Conservation (phyloP, 805 yeast genomes). For the Hanseniaspora jakobsenii region DNA sequence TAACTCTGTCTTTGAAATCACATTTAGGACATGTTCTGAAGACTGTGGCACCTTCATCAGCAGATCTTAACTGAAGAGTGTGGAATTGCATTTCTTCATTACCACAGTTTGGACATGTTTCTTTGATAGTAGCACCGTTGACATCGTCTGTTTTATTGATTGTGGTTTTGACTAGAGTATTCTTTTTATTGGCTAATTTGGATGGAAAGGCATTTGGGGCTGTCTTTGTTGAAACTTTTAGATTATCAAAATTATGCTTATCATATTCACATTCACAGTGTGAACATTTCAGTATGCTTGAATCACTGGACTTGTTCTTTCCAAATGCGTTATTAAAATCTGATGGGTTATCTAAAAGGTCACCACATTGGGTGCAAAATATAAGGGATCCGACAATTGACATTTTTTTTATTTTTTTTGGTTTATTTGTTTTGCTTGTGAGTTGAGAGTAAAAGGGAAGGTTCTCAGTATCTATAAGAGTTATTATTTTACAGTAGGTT, state of each 20-base stretch:
- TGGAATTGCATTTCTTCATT: conserved; percentile 97
- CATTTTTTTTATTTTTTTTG: conserved; percentile 36
- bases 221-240: conserved; percentile 78
- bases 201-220: conserved; percentile 94
- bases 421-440: background rate
- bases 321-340: conserved; percentile 10
- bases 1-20: conserved; percentile 87
- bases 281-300: conserved; percentile 20
- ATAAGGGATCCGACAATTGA: conserved; percentile 91
- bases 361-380: conserved; percentile 89
- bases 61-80: conserved; percentile 89
- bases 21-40: conserved; percentile 92
- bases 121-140: conserved; percentile 85
- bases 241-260: conserved; percentile 46
- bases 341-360: conserved; percentile 54
- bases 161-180: conserved; percentile 77
- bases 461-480: too few relatives aligned
- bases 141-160: conserved; percentile 73
- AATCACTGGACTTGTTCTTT: conserved; percentile 32
- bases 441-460: too few relatives aligned
- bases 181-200: conserved; percentile 55
- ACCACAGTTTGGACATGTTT: conserved; percentile 97
- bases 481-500: too few relatives aligned
- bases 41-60: conserved; percentile 99
- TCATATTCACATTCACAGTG: conserved; percentile 35